Base-by-base conservation (phyloP, 2,329 filamentous ascomycete species). In the Talaromyces sp. region DNA sequence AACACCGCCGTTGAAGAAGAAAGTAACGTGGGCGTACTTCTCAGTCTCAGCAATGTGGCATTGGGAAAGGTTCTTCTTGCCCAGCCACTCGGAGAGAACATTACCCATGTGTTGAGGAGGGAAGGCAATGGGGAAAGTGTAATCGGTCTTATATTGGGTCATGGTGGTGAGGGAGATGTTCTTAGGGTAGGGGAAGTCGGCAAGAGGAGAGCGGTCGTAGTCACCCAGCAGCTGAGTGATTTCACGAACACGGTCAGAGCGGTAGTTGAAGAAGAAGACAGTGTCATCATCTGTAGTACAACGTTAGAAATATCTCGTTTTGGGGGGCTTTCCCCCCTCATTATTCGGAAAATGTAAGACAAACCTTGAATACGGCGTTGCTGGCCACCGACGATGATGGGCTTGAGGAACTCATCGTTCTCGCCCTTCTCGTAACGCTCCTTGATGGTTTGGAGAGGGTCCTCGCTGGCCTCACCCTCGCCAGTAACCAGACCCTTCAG, bases 201-300 rank as follows among this genome's bases (percentile, higher is more conserved):
- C 90, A 63, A 85, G 84, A 51, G 92, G 91, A 20, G 91, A 96
- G 69, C 91, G 90, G 80, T 99, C 94, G 70, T 93, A 87, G 73
- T 89, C 89, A 65, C 94, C 94, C 50, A 99, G 81, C 40, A 99
- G 83, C 78, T 97, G 94, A 45, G 91, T 96, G 73, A 99, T 89
- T 76, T 99, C 94, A 65, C 94, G 90, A 48, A 93, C 93, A 74
- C 94, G 92, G 74, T 99, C 94, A 52, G 94, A 97, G 69, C 94
- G 91, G 83, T 99, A 99, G 86, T 99, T 99, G 89, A 99, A 99
- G 86, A 97, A 97, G 85, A 97, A 97, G 67, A 97, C 84, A 49
- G 91, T 93, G 71, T 99, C 94, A 63, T 89, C 83, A 70, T 97
- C 91, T 91, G 32, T 13, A 22, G 60, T 20, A 32, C 49, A 3